Evolutionary conservation across 2,329 filamentous ascomycete species (phyloP), one percentile per base, ranked within the genome.

Genomic region (Neofusicoccum ribis): DNA sequence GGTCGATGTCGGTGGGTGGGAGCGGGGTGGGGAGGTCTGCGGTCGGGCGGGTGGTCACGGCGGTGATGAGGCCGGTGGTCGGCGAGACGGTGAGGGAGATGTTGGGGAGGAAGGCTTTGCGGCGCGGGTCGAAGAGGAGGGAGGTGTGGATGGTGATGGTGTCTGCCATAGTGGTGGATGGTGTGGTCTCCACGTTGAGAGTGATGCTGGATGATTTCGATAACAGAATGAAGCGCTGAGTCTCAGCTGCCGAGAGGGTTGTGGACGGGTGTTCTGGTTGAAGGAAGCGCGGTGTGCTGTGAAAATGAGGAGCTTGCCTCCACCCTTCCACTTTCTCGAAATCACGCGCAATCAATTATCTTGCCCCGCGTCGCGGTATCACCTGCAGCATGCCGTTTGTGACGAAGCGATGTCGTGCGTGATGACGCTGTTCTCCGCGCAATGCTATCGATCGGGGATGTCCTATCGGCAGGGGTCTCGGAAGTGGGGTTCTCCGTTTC

Each of bases 1-100:
- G 80, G 65, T 87, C 83, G 68, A 88, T 82, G 46, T 84, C 80
- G 15, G 72, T 76, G 5, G 72, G 69, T 3, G 70, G 66, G 23
- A 75, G 68, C 1, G 65, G 67, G 43, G 72, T 68, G n/a, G 73
- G 64, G 50, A 69, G 56, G 36, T 60, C 37, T 41, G 49, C n/a
- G 65, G 70, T 65, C 20, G 39, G 27, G 36, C 77, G 74, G 27
- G 68, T 51, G 17, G 73, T 74, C 44, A 81, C 69, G 20, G 73
- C 67, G 44, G 70, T 71, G 41, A 85, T 82, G 34, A 79, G 71
- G 20, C 83, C 82, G 1, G 73, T 78, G 1, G 67, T 66, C 1
- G 71, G 68, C 62, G 81, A 73, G 44, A 84, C 74, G 5, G 74
- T 74, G 34, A 85, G 74, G 0, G 83, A 83, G 8, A 79, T 70